Percentiles rank a stretch among this genome's conserved stretches.
phyloP scores from a whole-genome alignment of 805 yeast genomes.

The Brettanomyces sp. region DNA sequence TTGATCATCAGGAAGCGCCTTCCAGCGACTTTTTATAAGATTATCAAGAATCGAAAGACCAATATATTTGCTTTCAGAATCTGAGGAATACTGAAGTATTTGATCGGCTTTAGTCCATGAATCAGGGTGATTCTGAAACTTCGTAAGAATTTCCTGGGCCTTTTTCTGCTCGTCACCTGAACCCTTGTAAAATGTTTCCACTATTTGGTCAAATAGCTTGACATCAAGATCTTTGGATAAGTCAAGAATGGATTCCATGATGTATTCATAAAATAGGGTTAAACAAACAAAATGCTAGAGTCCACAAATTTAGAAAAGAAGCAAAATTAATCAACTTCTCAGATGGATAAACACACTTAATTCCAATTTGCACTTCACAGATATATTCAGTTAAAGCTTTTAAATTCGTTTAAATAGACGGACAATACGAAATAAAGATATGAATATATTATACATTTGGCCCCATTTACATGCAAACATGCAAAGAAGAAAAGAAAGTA shows the following conservation, averaged over 20 bases:
- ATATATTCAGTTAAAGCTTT: no score
- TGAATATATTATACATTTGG: no score
- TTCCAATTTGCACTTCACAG: no score
- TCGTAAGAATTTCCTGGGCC: conserved; percentile 64
- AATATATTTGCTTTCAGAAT: conserved; percentile 85
- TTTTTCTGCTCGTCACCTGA: conserved; percentile 62
- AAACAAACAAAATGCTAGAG: no score
- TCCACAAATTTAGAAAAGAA: no score
- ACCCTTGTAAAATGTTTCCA: conserved; percentile 74
- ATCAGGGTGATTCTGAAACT: conserved; percentile 89
- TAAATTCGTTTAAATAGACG: no score
- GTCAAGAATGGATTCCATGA: conserved; percentile 83
- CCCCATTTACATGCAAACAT: no score
- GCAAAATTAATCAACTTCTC: no score
- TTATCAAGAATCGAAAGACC: conserved; percentile 87
- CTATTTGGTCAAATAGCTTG: conserved; percentile 70
- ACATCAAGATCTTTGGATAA: conserved; percentile 80
- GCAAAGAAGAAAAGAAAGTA: no score
- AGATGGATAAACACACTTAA: no score
- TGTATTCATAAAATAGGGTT: no score
- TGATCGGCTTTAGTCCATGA: conserved; percentile 93
- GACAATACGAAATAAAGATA: no score
- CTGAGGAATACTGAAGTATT: conserved; percentile 66
- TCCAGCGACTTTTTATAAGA: conserved; percentile 89
- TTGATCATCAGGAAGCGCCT: conserved; percentile 79